These are phyloP conservation scores for Rhizophagus prolifer DNA, from an alignment of 192 early-diverging fungal genomes.

Conservation along the genomic window DNA sequence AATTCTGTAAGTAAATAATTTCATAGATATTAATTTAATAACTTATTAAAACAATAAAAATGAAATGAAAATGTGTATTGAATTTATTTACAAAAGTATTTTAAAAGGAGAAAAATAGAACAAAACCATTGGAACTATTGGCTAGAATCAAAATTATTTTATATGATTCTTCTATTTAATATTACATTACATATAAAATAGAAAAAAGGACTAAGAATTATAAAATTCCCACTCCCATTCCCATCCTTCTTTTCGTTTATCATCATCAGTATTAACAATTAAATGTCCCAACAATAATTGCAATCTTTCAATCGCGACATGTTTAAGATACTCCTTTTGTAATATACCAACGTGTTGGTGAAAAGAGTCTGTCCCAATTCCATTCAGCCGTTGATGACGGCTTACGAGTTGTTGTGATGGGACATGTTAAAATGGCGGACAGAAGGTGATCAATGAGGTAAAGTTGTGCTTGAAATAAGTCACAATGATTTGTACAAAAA, in stretches of 20 bases:
- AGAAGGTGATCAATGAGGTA: constrained; percentile 25
- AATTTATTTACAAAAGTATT: neutral
- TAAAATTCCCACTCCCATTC: neutral
- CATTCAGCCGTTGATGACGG: constrained; percentile 27
- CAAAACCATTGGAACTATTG: neutral
- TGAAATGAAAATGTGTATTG: neutral
- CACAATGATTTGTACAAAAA: constrained; percentile 2
- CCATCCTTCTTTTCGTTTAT: neutral
- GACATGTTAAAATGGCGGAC: neutral
- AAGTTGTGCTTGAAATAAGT: constrained; percentile 15
- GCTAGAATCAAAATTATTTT: neutral
- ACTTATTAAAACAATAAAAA: too few species aligned
- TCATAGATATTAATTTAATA: too few species aligned
- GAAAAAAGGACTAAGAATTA: neutral
- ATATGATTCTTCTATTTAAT: neutral
- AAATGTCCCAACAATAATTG: constrained; percentile 25
- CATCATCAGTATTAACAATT: constrained; percentile 1
- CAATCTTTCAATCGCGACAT: constrained; percentile 6
- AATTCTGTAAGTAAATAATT: neutral
- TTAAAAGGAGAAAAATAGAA: neutral
- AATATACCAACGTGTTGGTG: constrained; percentile 3
- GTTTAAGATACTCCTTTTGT: neutral
- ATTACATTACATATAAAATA: neutral
- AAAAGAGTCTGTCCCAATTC: constrained; percentile 24
- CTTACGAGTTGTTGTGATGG: constrained; percentile 5